Evolutionary conservation across 345 rosid species (phyloP).

Genomic region (Eucalyptus regnans): DNA sequence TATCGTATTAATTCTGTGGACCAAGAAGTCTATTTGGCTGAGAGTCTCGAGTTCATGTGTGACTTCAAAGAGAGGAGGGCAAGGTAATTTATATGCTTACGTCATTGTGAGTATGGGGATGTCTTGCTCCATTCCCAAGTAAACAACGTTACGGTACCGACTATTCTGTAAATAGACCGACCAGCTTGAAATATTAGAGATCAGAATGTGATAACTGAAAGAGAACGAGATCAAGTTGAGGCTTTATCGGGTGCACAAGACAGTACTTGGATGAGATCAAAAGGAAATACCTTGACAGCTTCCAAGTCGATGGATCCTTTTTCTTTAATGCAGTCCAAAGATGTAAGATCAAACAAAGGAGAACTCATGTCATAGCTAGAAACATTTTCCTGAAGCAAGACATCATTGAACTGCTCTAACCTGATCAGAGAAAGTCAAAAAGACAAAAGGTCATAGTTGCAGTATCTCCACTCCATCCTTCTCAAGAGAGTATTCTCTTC

Average conservation of each 20-base stretch:
- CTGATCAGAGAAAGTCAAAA: conserved; percentile 15
- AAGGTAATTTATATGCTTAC: conserved; percentile 12
- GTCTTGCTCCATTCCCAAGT: conserved; percentile 49
- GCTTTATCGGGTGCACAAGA: background rate
- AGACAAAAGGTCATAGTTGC: background rate
- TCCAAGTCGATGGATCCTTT: conserved; percentile 39
- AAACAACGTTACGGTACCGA: conserved; percentile 65
- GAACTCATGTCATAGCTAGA: conserved; percentile 12
- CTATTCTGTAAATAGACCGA: conserved; percentile 34
- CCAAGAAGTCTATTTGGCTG: background rate
- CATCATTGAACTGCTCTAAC: conserved; percentile 92
- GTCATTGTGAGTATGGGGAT: conserved; percentile 80
- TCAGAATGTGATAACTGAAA: background rate
- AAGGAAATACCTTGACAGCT: conserved; percentile 32
- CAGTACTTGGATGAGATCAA: background rate
- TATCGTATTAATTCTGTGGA: background rate
- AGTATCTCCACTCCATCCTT: background rate
- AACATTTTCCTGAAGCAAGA: conserved; percentile 61
- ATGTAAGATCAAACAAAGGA: conserved; percentile 43
- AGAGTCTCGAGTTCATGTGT: background rate
- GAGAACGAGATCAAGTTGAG: background rate
- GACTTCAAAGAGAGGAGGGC: background rate
- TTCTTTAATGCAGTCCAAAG: conserved; percentile 17
- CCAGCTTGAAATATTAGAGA: background rate
- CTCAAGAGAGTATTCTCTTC: background rate